Conservation (phyloP, 495 filamentous ascomycete genomes). For the Neurospora pannonica region DNA sequence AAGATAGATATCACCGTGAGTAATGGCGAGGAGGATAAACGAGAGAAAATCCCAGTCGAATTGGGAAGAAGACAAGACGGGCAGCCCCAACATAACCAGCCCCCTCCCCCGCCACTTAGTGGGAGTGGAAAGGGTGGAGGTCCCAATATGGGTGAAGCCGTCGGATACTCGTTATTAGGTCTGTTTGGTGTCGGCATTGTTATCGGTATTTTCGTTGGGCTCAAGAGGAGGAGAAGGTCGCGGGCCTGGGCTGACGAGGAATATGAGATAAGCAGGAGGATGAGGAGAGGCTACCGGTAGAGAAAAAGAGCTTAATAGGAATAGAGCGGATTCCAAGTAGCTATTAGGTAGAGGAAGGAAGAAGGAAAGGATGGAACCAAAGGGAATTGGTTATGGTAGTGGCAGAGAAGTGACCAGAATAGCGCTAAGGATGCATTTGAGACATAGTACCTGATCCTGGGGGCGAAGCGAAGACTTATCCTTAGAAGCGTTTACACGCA, state of each 20-base stretch:
- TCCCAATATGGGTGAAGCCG: not conserved
- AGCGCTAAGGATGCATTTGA: not conserved
- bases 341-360: too few relatives aligned
- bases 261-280: not conserved
- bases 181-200: not conserved
- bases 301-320: not conserved
- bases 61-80: not conserved
- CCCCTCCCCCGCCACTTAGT: not conserved
- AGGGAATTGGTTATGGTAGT: too few relatives aligned
- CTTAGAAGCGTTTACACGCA: not conserved
- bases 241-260: not conserved
- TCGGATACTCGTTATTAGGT: not conserved
- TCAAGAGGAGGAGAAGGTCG: not conserved
- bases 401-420: not conserved
- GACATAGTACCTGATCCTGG: not conserved
- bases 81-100: not conserved
- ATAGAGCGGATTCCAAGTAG: too few relatives aligned
- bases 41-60: accelerated
- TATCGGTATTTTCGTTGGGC: not conserved
- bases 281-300: not conserved
- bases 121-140: not conserved
- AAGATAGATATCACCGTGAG: not conserved
- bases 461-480: too few relatives aligned
- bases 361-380: too few relatives aligned
- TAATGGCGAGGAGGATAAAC: not conserved